A percentile compares a stretch with the other conserved stretches of the same genome.
phyloP scores from a whole-genome alignment of 75 land plant genomes.

The Pinus taeda region DNA sequence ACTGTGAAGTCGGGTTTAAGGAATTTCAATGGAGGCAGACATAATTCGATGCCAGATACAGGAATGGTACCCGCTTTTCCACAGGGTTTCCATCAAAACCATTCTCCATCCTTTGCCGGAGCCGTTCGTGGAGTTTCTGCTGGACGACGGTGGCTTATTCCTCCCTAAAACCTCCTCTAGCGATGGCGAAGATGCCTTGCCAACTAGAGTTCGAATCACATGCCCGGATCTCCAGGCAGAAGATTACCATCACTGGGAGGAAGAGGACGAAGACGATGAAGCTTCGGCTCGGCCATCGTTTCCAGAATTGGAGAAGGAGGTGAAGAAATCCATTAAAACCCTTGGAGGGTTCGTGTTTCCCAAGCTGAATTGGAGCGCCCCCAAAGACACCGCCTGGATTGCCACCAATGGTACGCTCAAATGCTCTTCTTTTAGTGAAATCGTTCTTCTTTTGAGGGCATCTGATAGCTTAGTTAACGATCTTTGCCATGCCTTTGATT shows the following conservation, averaged over 20 bases:
- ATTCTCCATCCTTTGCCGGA: slow-evolving; percentile 70
- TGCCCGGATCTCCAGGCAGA: slow-evolving; percentile 36
- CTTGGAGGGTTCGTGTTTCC: slow-evolving; percentile 86
- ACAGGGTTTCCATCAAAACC: slow-evolving; percentile 55
- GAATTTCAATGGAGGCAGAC: slow-evolving; percentile 49
- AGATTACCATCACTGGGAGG: slow-evolving; percentile 38
- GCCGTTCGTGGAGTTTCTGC: slow-evolving; percentile 64
- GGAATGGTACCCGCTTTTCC: slow-evolving; percentile 87
- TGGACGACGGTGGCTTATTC: slow-evolving; percentile 58
- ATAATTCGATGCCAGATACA: slow-evolving; percentile 84
- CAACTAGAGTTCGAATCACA: slow-evolving; percentile 43
- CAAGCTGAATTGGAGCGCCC: slow-evolving; percentile 94
- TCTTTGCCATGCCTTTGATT: slow-evolving; percentile 74
- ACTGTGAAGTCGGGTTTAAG: no score
- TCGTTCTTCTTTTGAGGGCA: slow-evolving; percentile 66
- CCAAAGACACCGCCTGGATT: slow-evolving; percentile 95
- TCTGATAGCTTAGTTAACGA: slow-evolving; percentile 78
- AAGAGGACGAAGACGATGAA: slow-evolving; percentile 15
- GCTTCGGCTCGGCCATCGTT: slow-evolving; percentile 46
- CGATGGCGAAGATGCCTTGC: slow-evolving; percentile 61
- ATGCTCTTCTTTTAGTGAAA: slow-evolving; percentile 73
- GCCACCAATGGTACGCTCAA: slow-evolving; percentile 51
- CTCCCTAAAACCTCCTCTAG: slow-evolving; percentile 35
- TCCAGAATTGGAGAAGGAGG: slow-evolving; percentile 65
- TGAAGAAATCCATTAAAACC: slow-evolving; percentile 46